phyloP scores from a whole-genome alignment of 768 basidiomycete genomes.

The Ramaria sp. region DNA sequence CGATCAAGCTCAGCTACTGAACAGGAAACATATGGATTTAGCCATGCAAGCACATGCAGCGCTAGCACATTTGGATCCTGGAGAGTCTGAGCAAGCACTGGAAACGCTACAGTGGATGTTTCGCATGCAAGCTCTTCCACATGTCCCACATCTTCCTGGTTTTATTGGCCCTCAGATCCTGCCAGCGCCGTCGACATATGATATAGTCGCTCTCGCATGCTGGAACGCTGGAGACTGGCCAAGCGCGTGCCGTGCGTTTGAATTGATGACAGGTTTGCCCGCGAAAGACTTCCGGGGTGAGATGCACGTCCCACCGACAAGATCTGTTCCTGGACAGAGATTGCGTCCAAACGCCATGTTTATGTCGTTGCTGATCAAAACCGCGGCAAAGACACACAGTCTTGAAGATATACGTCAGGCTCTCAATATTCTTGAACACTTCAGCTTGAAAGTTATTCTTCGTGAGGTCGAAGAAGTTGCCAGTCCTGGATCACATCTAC shows the following conservation, averaged over 20 bases:
- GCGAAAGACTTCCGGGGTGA: not conserved
- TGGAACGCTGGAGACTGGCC: constrained; percentile 56
- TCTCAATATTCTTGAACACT: constrained; percentile 43
- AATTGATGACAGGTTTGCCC: constrained; percentile 59
- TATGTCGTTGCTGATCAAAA: constrained; percentile 45
- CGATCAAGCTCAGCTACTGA: constrained; percentile 32
- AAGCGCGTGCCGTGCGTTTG: constrained; percentile 43
- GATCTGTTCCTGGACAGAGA: constrained; percentile 34
- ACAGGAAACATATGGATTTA: constrained; percentile 40
- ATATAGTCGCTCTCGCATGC: constrained; percentile 52
- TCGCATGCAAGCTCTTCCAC: constrained; percentile 32
- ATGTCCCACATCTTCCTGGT: constrained; percentile 19
- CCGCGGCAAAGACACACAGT: constrained; percentile 43
- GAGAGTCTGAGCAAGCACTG: constrained; percentile 39
- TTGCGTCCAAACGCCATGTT: constrained; percentile 39
- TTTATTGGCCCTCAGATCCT: constrained; percentile 30
- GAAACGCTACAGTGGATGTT: constrained; percentile 62
- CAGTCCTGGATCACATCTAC: constrained; percentile 3
- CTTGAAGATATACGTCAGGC: constrained; percentile 45
- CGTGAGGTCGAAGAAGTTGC: constrained; percentile 13
- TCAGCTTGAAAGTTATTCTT: constrained; percentile 31
- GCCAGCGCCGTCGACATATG: constrained; percentile 42
- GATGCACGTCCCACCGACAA: constrained; percentile 24
- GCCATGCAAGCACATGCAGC: constrained; percentile 42
- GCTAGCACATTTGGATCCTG: constrained; percentile 29